Conservation (phyloP, 2,329 filamentous ascomycete genomes). For the Exophiala calicioides region DNA sequence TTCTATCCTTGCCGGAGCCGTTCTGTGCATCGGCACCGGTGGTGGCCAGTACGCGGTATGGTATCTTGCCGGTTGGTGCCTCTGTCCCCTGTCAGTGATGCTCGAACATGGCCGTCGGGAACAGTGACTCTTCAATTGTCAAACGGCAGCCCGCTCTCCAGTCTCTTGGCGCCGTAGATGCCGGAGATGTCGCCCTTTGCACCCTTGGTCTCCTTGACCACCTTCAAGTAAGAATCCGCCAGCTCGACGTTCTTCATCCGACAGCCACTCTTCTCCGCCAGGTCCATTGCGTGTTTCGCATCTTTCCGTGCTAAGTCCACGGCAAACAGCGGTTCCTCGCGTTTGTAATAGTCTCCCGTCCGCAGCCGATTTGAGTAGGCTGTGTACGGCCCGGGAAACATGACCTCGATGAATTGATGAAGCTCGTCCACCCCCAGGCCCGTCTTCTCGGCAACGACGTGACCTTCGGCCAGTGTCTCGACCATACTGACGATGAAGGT, state of each 20-base stretch:
- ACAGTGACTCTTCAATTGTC: slow-evolving; percentile 55
- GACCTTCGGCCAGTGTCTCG: slow-evolving; percentile 74
- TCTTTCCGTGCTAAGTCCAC: slow-evolving; percentile 85
- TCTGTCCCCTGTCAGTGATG: no score
- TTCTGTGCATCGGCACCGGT: no score
- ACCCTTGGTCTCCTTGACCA: slow-evolving; percentile 60
- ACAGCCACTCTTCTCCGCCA: slow-evolving; percentile 65
- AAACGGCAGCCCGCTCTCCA: slow-evolving; percentile 72
- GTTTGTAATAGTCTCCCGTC: slow-evolving; percentile 72
- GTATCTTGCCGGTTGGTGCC: no score
- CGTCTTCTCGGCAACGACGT: slow-evolving; percentile 76
- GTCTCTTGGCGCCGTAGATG: slow-evolving; percentile 77
- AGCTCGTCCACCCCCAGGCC: slow-evolving; percentile 71
- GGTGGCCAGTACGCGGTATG: no score
- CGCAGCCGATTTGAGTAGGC: slow-evolving; percentile 75
- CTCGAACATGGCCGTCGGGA: neutral
- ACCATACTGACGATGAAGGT: slow-evolving; percentile 83
- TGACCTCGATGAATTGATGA: slow-evolving; percentile 68
- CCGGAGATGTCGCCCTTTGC: slow-evolving; percentile 70
- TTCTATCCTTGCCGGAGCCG: no score
- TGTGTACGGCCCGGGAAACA: slow-evolving; percentile 75
- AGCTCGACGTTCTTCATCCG: slow-evolving; percentile 66
- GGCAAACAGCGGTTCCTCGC: slow-evolving; percentile 76
- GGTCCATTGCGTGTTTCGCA: slow-evolving; percentile 67
- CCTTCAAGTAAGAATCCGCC: slow-evolving; percentile 67